These are phyloP conservation scores for Teratosphaeria zuluensis DNA, from an alignment of 2,329 filamentous ascomycete genomes.

Conservation along the genomic window DNA sequence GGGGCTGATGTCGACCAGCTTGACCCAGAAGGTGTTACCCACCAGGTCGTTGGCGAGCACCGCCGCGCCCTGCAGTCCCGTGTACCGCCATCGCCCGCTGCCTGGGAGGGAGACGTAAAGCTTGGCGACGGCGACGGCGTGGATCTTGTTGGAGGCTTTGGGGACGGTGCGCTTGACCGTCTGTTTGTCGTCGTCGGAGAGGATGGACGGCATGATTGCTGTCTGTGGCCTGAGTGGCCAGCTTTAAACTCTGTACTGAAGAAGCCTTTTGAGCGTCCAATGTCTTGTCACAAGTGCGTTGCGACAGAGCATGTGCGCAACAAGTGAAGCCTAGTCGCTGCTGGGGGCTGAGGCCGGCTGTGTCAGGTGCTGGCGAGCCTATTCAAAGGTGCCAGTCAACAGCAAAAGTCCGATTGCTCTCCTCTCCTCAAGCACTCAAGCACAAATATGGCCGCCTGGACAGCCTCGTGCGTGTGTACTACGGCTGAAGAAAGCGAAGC, in stretches of 20 bases:
- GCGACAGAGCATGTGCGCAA: background rate
- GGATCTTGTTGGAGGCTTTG: constrained; percentile 93
- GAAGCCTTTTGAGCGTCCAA: background rate
- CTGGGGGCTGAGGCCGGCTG: background rate
- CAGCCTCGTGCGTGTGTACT: background rate
- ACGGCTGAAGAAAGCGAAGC: background rate
- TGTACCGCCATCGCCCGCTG: constrained; percentile 81
- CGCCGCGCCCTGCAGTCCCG: constrained; percentile 80
- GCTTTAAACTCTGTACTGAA: background rate
- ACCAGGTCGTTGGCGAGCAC: constrained; percentile 91
- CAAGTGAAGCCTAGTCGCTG: background rate
- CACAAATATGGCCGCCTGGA: too few relatives aligned
- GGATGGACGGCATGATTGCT: constrained; percentile 38
- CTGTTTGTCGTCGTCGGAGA: constrained; percentile 90
- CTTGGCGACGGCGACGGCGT: constrained; percentile 83
- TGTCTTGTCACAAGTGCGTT: background rate
- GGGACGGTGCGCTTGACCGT: constrained; percentile 91
- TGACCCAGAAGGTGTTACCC: constrained; percentile 93
- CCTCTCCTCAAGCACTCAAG: too few relatives aligned
- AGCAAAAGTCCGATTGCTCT: background rate
- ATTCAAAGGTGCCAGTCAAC: constrained; percentile 9
- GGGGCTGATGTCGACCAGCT: constrained; percentile 91
- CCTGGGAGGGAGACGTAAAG: constrained; percentile 90
- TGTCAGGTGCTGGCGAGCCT: constrained; percentile 4
- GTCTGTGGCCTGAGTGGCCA: background rate